Percentiles rank a stretch among this genome's conserved stretches.
Evolutionary conservation across 2,329 filamentous ascomycete genomes (phyloP).

Genomic region (Aspergillus ruber): DNA sequence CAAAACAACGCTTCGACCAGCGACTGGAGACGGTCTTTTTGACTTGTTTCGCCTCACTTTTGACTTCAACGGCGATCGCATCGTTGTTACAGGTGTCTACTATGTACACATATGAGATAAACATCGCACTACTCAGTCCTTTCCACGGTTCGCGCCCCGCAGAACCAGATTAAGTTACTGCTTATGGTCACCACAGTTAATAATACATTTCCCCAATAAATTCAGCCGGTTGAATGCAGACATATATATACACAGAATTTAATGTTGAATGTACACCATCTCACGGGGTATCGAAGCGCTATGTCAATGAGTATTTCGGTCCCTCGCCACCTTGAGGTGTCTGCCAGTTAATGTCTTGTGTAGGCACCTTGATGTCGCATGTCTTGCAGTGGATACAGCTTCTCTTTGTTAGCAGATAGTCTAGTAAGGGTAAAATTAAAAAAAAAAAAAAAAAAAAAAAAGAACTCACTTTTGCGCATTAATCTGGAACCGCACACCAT

Average conservation of each 20-base stretch:
- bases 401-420: slow-evolving; percentile 17
- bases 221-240: neutral
- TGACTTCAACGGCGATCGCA: slow-evolving; percentile 17
- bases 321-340: slow-evolving; percentile 86
- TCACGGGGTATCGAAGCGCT: slow-evolving; percentile 4
- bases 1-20: slow-evolving; percentile 5
- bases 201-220: too few species aligned
- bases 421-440: too few species aligned
- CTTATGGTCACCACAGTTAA: too few species aligned
- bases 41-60: slow-evolving; percentile 20
- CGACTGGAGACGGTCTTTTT: too few species aligned
- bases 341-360: slow-evolving; percentile 96
- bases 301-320: slow-evolving; percentile 59
- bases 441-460: too few species aligned
- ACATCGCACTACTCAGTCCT: too few species aligned
- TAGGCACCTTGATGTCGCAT: slow-evolving; percentile 95
- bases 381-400: slow-evolving; percentile 99
- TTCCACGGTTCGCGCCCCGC: too few species aligned
- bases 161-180: too few species aligned
- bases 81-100: too few species aligned
- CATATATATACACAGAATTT: slow-evolving; percentile 4
- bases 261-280: neutral
- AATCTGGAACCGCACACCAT: slow-evolving; percentile 94
- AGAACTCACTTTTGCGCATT: slow-evolving; percentile 86
- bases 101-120: neutral